Percentiles rank a stretch among this genome's conserved stretches.
These are phyloP conservation scores for Globisporangium okanoganense DNA, from an alignment of 352 stramenopile genomes.

Conservation along the genomic window DNA sequence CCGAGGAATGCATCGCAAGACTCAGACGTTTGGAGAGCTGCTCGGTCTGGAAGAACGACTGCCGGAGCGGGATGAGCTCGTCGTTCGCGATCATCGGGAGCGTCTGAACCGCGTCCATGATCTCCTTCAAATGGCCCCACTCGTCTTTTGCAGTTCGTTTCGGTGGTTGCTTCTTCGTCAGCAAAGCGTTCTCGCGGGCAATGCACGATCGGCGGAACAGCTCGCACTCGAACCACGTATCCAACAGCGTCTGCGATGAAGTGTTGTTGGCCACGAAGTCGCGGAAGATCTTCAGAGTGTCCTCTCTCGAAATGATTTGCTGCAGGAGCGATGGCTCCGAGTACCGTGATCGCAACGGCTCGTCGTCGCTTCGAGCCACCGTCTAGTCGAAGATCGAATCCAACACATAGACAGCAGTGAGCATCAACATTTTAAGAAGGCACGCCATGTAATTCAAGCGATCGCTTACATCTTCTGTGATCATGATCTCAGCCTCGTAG, in stretches of 20 bases:
- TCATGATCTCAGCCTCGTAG: constrained; percentile 81
- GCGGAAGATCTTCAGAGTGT: constrained; percentile 75
- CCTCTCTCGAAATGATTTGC: constrained; percentile 65
- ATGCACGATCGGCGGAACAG: constrained; percentile 70
- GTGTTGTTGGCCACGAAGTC: constrained; percentile 65
- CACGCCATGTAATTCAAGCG: background rate
- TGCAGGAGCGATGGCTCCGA: constrained; percentile 62
- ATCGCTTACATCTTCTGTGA: constrained; percentile 73
- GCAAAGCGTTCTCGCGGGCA: constrained; percentile 47
- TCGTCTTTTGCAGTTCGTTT: constrained; percentile 56
- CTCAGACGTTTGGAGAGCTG: constrained; percentile 66
- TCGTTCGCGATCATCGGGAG: constrained; percentile 55
- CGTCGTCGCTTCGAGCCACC: constrained; percentile 56
- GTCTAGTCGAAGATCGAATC: constrained; percentile 22
- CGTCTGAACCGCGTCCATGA: constrained; percentile 50
- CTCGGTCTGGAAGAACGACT: constrained; percentile 59
- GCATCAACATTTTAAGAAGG: background rate
- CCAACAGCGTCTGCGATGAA: constrained; percentile 55
- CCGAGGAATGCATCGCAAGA: constrained; percentile 53
- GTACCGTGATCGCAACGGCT: constrained; percentile 32
- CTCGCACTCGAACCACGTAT: constrained; percentile 86
- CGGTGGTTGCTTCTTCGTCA: constrained; percentile 25
- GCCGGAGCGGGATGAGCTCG: constrained; percentile 47
- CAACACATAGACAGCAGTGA: background rate
- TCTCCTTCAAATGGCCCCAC: constrained; percentile 74